Percentiles rank a stretch among this genome's conserved stretches.
phyloP scores from a whole-genome alignment of 306 rosid genomes.

The Vicia villosa region DNA sequence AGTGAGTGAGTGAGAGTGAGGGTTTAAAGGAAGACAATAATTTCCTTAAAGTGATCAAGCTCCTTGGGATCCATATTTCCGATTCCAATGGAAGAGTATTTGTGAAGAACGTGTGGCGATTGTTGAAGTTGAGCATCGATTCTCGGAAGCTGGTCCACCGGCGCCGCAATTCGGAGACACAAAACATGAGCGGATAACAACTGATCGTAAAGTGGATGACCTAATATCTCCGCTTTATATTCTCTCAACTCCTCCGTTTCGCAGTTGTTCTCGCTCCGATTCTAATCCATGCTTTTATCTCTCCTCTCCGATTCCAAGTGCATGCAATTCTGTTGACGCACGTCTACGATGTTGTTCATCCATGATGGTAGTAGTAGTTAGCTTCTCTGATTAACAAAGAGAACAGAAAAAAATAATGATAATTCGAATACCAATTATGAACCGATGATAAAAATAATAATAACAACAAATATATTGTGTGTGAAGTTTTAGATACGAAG shows the following conservation, averaged over 20 bases:
- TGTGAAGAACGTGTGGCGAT: constrained; percentile 67
- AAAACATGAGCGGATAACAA: constrained; percentile 83
- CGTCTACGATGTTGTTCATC: constrained; percentile 5
- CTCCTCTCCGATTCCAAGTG: constrained; percentile 41
- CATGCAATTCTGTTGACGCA: constrained; percentile 71
- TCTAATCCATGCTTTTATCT: constrained; percentile 45
- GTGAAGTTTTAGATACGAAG: too few relatives aligned
- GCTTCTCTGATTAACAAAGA: too few relatives aligned
- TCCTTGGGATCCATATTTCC: constrained; percentile 61
- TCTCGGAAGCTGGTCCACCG: constrained; percentile 86
- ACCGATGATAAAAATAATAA: too few relatives aligned
- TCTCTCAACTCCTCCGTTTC: constrained; percentile 41
- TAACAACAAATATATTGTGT: too few relatives aligned
- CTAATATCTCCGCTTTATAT: constrained; percentile 65
- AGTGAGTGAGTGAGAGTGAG: background rate
- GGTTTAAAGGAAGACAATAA: background rate
- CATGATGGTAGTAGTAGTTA: too few relatives aligned
- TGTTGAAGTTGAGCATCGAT: constrained; percentile 82
- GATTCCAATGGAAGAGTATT: constrained; percentile 53
- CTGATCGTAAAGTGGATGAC: constrained; percentile 94
- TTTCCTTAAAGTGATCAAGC: constrained; percentile 80
- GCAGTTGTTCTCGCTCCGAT: constrained; percentile 1
- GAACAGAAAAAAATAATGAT: too few relatives aligned
- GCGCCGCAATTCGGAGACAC: constrained; percentile 88
- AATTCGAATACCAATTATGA: too few relatives aligned